Evolutionary conservation across 805 yeast genomes (phyloP).

Genomic region (Lachancea kluyveri): DNA sequence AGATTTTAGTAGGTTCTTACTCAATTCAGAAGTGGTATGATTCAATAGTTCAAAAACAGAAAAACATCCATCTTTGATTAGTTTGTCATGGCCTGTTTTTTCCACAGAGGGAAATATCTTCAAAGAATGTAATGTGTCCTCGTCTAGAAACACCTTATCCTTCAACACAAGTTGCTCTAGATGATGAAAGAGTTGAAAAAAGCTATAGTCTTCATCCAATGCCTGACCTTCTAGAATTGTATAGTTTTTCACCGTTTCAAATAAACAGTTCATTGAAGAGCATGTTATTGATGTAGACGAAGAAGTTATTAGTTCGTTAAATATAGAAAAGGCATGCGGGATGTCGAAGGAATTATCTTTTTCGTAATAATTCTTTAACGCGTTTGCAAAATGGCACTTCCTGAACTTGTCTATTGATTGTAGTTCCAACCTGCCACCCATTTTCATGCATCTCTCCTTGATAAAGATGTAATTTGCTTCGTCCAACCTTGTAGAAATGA

Average conservation of each 20-base stretch:
- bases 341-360: background rate
- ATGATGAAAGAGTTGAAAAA: conserved; percentile 5
- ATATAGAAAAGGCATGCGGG: too few relatives aligned
- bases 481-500: conserved; percentile 17
- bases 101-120: conserved; percentile 17
- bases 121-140: conserved; percentile 20
- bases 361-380: conserved; percentile 1
- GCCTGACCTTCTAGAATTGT: background rate
- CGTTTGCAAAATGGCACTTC: background rate
- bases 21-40: conserved; percentile 27
- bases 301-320: background rate
- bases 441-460: conserved; percentile 6
- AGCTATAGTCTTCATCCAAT: too few relatives aligned
- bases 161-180: conserved; percentile 8
- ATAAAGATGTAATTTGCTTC: conserved; percentile 9
- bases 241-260: background rate
- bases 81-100: conserved; percentile 11
- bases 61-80: conserved; percentile 13
- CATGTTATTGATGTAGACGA: background rate
- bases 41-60: conserved; percentile 16
- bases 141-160: conserved; percentile 21
- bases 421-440: conserved; percentile 10
- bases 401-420: conserved; percentile 10
- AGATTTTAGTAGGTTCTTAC: conserved; percentile 25
- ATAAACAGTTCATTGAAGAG: conserved; percentile 2